Evolutionary conservation across 768 basidiomycete genomes (phyloP).

Genomic region (Naganishia vaughanmartiniae): DNA sequence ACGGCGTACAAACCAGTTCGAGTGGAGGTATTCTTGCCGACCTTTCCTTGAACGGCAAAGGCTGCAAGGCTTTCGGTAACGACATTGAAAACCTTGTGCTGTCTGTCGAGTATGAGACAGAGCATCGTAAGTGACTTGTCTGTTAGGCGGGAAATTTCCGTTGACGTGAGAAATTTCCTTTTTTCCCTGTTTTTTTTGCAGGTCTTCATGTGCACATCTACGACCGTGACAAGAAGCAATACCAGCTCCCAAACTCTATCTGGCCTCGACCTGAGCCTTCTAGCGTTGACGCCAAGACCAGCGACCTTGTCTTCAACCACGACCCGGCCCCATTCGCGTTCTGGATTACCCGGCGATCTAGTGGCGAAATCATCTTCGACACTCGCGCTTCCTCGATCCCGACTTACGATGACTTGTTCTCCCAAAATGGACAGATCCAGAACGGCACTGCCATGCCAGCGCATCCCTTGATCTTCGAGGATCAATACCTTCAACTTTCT

Average conservation of each 20-base stretch:
- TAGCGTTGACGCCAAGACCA: slow-evolving; percentile 37
- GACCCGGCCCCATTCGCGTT: slow-evolving; percentile 68
- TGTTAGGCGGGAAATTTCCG: no score
- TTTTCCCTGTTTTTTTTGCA: not conserved
- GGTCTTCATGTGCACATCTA: slow-evolving; percentile 53
- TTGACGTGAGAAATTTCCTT: not conserved
- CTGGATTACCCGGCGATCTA: slow-evolving; percentile 70
- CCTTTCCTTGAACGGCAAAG: slow-evolving; percentile 17
- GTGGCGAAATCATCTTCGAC: slow-evolving; percentile 65
- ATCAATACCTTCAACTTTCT: slow-evolving; percentile 72
- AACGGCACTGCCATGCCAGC: slow-evolving; percentile 59
- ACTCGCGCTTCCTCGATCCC: slow-evolving; percentile 67
- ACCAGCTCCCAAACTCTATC: slow-evolving; percentile 61
- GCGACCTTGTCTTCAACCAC: slow-evolving; percentile 69
- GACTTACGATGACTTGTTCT: slow-evolving; percentile 58
- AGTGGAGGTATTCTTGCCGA: slow-evolving; percentile 22
- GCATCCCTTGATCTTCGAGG: slow-evolving; percentile 69
- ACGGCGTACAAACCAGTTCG: slow-evolving; percentile 5
- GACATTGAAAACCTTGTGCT: slow-evolving; percentile 26
- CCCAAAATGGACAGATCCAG: slow-evolving; percentile 57
- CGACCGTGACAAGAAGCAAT: slow-evolving; percentile 57
- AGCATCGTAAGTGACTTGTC: slow-evolving; percentile 17
- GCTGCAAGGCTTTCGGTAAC: slow-evolving; percentile 30
- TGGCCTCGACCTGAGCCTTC: slow-evolving; percentile 45
- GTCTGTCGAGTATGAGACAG: slow-evolving; percentile 28